Conservation (phyloP, 2,329 filamentous ascomycete genomes). For the Beauveria caledonica region DNA sequence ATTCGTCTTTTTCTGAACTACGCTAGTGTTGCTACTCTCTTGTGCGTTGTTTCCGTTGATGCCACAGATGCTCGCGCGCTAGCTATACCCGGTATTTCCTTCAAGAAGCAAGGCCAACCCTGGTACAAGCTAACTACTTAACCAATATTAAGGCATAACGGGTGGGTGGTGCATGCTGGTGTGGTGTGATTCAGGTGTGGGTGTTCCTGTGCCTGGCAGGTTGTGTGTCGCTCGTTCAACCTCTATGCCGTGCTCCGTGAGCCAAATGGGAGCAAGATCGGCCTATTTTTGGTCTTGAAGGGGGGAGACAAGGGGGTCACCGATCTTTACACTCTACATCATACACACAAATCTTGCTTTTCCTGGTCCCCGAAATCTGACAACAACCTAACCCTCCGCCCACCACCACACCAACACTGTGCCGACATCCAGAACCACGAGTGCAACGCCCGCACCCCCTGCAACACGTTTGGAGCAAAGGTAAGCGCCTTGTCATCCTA, state of each 20-base stretch:
- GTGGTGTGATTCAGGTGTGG: too few relatives aligned
- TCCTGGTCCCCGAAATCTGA: conserved; percentile 1
- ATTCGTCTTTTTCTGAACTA: background rate
- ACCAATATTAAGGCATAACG: background rate
- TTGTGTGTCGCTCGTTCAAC: conserved; percentile 2
- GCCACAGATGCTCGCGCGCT: too few relatives aligned
- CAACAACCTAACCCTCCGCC: background rate
- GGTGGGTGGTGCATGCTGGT: background rate
- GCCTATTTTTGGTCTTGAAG: background rate
- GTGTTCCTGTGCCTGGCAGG: background rate
- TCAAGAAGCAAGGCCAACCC: background rate
- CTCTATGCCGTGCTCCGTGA: conserved; percentile 8
- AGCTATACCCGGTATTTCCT: background rate
- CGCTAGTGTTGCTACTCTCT: too few relatives aligned
- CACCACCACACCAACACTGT: background rate
- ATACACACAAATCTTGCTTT: background rate
- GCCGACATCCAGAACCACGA: conserved; percentile 1
- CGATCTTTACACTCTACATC: background rate
- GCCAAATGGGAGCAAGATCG: background rate
- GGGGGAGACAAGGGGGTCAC: background rate
- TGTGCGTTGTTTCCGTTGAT: too few relatives aligned
- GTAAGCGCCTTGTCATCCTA: background rate
- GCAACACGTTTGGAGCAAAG: background rate
- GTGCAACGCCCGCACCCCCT: conserved; percentile 9
- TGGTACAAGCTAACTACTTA: background rate